phyloP scores from a whole-genome alignment of 2,329 filamentous ascomycete species.

The Exophiala calicioides region DNA sequence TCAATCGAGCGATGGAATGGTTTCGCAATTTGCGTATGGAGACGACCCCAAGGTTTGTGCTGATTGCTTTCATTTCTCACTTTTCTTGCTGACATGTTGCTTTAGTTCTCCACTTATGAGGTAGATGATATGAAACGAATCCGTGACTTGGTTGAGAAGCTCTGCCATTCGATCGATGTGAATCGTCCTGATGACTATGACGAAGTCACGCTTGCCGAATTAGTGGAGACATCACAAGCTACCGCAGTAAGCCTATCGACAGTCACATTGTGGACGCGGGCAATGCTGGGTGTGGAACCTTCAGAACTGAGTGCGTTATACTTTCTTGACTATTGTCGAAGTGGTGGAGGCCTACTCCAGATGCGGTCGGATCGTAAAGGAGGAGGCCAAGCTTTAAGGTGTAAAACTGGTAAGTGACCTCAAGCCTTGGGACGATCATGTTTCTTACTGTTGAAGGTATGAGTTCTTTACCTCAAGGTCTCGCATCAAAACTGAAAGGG shows the following conservation, averaged over 20 bases:
- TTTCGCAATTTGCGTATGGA: too few species aligned
- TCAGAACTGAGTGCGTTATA: constrained; percentile 53
- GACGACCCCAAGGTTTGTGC: too few species aligned
- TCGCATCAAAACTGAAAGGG: too few species aligned
- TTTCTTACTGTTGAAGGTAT: too few species aligned
- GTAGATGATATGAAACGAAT: constrained; percentile 38
- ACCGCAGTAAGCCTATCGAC: constrained; percentile 36
- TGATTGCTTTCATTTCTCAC: too few species aligned
- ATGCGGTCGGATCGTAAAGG: constrained; percentile 55
- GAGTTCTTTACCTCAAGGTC: too few species aligned
- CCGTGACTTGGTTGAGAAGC: constrained; percentile 39
- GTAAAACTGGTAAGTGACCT: constrained; percentile 38
- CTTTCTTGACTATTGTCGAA: constrained; percentile 58
- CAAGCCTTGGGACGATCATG: too few species aligned
- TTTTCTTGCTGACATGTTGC: too few species aligned
- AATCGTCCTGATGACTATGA: constrained; percentile 1
- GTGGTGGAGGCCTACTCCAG: constrained; percentile 52
- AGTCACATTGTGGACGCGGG: constrained; percentile 49
- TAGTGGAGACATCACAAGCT: neutral
- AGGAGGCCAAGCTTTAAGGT: constrained; percentile 55
- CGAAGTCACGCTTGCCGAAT: constrained; percentile 4
- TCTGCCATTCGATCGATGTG: constrained; percentile 37
- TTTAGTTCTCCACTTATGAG: too few species aligned
- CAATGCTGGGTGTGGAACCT: constrained; percentile 54
- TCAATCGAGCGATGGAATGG: constrained; percentile 48